Evolutionary conservation across 2,329 filamentous ascomycete species (phyloP), one percentile per base, ranked within the genome.

Genomic region (Colletotrichum spaethianum): DNA sequence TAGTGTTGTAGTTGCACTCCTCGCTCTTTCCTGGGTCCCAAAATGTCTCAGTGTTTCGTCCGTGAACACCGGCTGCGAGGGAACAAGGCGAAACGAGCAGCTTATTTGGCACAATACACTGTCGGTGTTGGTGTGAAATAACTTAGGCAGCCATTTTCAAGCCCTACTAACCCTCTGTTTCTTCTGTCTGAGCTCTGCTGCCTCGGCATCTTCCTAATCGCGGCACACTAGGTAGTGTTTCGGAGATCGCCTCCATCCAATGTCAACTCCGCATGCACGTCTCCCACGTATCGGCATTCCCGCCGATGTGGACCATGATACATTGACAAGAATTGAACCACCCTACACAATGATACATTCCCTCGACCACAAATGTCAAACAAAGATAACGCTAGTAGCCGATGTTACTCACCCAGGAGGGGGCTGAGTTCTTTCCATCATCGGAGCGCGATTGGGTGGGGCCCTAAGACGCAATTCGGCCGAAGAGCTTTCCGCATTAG

Each of bases 241-340:
- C 63, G 23, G 46, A 44, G 50, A 38, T 2, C 52, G 12, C 44
- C 44, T 42, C 44, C 38, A 23, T 18, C 55, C 53, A 60, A 40
- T 69, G 59, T 44, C 33, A 20, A 31, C 44, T 52, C 50, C 40
- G 63, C 56, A 71, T 14, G 33, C 52, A 50, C 28, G 14, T 20
- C n/a, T 42, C 28, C 64, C 64, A 48, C 12, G 36, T 2, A 26
- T 63, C 69, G 69, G 69, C 50, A 23, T 68, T 68, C 57, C 63
- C 57, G 59, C 69, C 69, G 69, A 63, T 68, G 64, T 72, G 69
- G 69, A 9, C 26, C 64, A 38, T 33, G n/a, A 20, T 46, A 46
- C 20, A 61, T 20, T 12, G 38, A 46, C 28, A 23, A 56, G n/a
- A 26, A 18, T n/a, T n/a, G 14, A 33, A 26, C 18, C 26, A 46